Evolutionary conservation across 2,329 filamentous ascomycete species (phyloP), one percentile per base, ranked within the genome.

Genomic region (Dactylellina parvicollis): DNA sequence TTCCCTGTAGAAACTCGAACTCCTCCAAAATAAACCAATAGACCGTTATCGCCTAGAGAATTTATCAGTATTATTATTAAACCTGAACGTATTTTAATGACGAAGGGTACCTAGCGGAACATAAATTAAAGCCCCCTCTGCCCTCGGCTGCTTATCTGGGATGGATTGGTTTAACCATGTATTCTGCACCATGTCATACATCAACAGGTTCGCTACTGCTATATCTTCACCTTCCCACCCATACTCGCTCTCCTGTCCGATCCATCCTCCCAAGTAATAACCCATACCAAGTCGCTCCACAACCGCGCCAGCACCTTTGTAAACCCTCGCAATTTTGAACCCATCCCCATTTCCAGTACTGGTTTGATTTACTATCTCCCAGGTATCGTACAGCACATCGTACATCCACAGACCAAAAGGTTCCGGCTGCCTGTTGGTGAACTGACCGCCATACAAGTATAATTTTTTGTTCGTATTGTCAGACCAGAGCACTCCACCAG

Each of bases 211-310:
- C 18, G 82, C 82, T 0, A 84, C 85, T 10, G 85, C 85, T 30
- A 84, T 77, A 1, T 82, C 81, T 5, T 81, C 78, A 1, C 83
- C 83, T 14, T 78, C 79, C 86, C 86, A 89, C 7, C 82, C 82
- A 0, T 83, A 80, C 1, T 83, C 81, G 0, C 86, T 86, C 47
- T 79, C 79, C 75, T 86, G 86, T 75, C 84, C 87, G 66, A 86
- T 80, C 84, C 85, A 89, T 40, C 88, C 88, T 44, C 88, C 88
- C 74, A 87, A 85, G 77, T 88, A 88, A 77, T 85, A 90, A 1
- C 84, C 87, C 66, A 85, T 81, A 9, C 85, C 87, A 1, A 83
- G 81, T 36, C 83, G 82, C 3, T 86, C 82, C 8, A 87, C 82
- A 1, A 85, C 83, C 8, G 85, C 82, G 10, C 86, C 85, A 12